phyloP scores from a whole-genome alignment of 2,329 filamentous ascomycete genomes.

The Fusarium pilosicola region DNA sequence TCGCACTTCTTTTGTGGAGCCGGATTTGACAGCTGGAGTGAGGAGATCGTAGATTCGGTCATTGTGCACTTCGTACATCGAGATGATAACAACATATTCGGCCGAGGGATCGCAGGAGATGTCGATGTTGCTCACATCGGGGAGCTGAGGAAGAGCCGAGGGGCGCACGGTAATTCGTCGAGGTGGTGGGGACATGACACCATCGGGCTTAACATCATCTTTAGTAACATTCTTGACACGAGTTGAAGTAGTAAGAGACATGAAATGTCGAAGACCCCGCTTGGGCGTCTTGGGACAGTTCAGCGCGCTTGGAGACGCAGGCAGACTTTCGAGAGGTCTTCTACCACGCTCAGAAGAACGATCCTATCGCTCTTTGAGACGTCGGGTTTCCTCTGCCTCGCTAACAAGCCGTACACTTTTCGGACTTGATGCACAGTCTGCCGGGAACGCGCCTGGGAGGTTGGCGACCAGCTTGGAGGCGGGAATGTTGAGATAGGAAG shows the following conservation, averaged over 20 bases:
- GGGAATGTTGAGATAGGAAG: constrained; percentile 45
- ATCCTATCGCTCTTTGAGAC: constrained; percentile 46
- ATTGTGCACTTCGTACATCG: constrained; percentile 99
- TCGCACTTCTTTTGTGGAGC: constrained; percentile 73
- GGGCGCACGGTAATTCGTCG: constrained; percentile 74
- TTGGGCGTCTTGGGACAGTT: constrained; percentile 47
- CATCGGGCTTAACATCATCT: constrained; percentile 61
- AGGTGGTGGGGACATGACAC: constrained; percentile 58
- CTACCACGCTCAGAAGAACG: constrained; percentile 35
- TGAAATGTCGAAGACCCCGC: constrained; percentile 48
- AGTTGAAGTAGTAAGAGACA: constrained; percentile 59
- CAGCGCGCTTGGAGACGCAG: constrained; percentile 44
- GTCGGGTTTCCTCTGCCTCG: constrained; percentile 39
- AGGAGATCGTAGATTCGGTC: constrained; percentile 96
- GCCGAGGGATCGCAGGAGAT: constrained; percentile 69
- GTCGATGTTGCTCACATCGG: constrained; percentile 76
- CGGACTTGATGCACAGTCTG: constrained; percentile 47
- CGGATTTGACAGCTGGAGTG: constrained; percentile 68
- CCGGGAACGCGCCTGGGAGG: constrained; percentile 47
- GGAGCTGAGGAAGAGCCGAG: constrained; percentile 76
- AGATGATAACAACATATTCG: constrained; percentile 89
- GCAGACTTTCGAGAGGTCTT: constrained; percentile 22
- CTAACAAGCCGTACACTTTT: constrained; percentile 59
- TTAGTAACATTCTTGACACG: constrained; percentile 61
- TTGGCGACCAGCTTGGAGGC: constrained; percentile 26